Percentiles rank a stretch among this genome's conserved stretches.
Conservation (phyloP, 345 rosid species). For the Trapa incisa region DNA sequence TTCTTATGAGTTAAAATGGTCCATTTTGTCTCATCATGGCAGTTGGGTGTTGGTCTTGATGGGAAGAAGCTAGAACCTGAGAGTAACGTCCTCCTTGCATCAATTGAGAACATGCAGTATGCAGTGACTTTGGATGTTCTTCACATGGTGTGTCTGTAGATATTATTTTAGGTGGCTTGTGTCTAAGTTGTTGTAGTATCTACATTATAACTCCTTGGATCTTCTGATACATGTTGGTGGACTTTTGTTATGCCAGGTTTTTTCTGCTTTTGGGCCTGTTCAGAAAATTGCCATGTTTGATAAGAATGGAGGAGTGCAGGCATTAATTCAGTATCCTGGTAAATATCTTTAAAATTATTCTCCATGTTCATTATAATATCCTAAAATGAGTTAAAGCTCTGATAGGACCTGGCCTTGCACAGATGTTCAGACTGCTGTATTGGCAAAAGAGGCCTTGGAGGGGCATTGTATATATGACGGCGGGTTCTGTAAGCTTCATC, state of each 20-base stretch:
- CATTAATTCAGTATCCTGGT: constrained; percentile 54
- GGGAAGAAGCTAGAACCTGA: constrained; percentile 95
- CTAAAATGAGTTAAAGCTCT: neutral
- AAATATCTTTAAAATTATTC: neutral
- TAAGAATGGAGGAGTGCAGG: constrained; percentile 93
- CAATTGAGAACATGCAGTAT: constrained; percentile 99
- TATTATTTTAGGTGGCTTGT: neutral
- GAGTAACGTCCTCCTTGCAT: constrained; percentile 97
- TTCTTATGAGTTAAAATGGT: neutral
- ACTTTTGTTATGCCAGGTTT: constrained; percentile 38
- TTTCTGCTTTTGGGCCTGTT: constrained; percentile 82
- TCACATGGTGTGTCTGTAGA: constrained; percentile 52
- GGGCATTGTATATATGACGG: constrained; percentile 98
- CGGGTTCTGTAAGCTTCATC: constrained; percentile 95
- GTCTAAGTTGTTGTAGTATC: neutral
- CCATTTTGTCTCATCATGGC: constrained; percentile 10
- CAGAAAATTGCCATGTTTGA: constrained; percentile 99
- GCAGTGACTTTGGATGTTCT: constrained; percentile 94
- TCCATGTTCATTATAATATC: neutral
- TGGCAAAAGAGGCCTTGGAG: constrained; percentile 94
- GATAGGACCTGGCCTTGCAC: neutral
- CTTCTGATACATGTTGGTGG: neutral
- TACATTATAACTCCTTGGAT: neutral
- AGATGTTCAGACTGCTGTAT: constrained; percentile 93
- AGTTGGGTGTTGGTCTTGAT: constrained; percentile 70